Conservation (phyloP, 2,329 filamentous ascomycete species). For the Dactylellina parvicollis region DNA sequence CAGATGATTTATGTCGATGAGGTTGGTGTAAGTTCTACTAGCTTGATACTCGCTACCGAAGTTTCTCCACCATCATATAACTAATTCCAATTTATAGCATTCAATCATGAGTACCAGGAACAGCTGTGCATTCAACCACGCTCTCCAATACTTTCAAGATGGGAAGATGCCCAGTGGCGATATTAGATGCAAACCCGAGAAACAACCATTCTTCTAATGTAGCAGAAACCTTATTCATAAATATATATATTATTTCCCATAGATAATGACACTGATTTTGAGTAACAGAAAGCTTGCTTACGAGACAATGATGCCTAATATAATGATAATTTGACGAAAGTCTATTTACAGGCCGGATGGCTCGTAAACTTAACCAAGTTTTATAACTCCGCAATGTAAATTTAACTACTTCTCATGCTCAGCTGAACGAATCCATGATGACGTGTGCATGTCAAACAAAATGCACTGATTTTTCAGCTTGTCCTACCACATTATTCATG, state of each 20-base stretch:
- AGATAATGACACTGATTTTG: neutral
- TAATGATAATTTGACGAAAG: too few species aligned
- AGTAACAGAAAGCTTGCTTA: too few species aligned
- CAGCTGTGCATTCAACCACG: conserved; percentile 27
- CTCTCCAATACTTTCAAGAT: conserved; percentile 34
- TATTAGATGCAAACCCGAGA: conserved; percentile 17
- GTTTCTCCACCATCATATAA: neutral
- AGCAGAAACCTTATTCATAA: neutral
- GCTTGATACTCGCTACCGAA: neutral
- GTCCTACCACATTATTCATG: too few species aligned
- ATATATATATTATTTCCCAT: neutral
- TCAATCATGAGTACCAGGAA: conserved; percentile 22
- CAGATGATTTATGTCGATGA: conserved; percentile 47
- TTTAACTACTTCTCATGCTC: too few species aligned
- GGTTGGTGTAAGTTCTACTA: conserved; percentile 25
- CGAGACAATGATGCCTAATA: too few species aligned
- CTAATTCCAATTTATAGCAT: conserved; percentile 20
- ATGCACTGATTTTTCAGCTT: too few species aligned
- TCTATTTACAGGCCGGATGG: too few species aligned
- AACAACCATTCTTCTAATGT: conserved; percentile 19
- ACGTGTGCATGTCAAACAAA: too few species aligned
- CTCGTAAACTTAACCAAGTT: too few species aligned
- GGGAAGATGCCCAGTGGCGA: conserved; percentile 24
- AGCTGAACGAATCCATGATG: too few species aligned
- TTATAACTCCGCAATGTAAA: too few species aligned